Percentiles rank a stretch among this genome's conserved stretches.
These are phyloP conservation scores for Rutstroemia sydowiana DNA, from an alignment of 2,329 filamentous ascomycete species.

Conservation along the genomic window DNA sequence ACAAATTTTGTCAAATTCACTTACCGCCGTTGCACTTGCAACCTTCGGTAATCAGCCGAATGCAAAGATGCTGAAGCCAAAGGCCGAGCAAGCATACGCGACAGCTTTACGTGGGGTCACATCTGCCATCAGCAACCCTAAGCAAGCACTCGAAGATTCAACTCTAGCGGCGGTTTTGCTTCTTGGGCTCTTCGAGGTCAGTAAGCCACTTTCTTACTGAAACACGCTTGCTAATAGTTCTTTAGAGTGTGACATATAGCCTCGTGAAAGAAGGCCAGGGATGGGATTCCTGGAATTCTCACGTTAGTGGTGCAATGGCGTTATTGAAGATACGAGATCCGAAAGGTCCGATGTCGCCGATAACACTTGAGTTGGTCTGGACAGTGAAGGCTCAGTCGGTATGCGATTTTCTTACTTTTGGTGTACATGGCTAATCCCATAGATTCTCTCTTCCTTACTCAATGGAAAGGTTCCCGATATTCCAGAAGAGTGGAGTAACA, in stretches of 20 bases:
- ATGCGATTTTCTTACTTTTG: not conserved
- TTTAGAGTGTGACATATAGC: conserved; percentile 2
- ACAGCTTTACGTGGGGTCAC: conserved; percentile 5
- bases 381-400: not conserved
- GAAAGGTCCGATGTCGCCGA: conserved; percentile 1
- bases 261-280: conserved; percentile 3
- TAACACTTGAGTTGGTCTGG: conserved; percentile 6
- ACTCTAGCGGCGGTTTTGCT: conserved; percentile 9
- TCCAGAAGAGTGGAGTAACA: not conserved
- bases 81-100: conserved; percentile 3
- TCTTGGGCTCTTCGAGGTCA: conserved; percentile 4
- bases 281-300: conserved; percentile 9
- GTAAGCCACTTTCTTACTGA: not conserved
- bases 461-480: conserved; percentile 3
- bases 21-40: conserved; percentile 1
- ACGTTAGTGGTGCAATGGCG: not conserved
- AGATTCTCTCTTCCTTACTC: conserved; percentile 2
- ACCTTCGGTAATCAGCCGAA: conserved; percentile 8
- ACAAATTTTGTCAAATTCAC: not conserved
- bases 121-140: conserved; percentile 1
- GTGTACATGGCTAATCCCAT: not conserved
- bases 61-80: conserved; percentile 7
- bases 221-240: not conserved
- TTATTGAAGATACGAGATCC: conserved; percentile 5
- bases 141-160: conserved; percentile 1